Base-by-base conservation (phyloP, 2,329 filamentous ascomycete genomes). In the Mycosphaerella sp. region DNA sequence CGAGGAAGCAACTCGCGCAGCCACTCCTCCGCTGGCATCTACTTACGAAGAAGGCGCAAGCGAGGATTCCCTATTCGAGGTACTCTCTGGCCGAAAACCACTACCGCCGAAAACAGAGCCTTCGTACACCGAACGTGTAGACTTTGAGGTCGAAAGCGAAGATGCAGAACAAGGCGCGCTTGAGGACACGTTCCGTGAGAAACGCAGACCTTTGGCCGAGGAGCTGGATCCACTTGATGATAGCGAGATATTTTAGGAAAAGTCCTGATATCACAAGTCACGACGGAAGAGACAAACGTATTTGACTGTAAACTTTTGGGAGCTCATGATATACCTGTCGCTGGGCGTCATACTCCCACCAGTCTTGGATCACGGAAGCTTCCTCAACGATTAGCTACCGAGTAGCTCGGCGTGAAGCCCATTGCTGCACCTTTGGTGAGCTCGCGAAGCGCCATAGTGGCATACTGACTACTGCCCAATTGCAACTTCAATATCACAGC, bases 381-480 rank as follows among this genome's bases (percentile, higher is more conserved):
- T 38, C 6, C 12, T 50, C 31, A 50, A 8, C 48, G 48, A n/a
- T 60, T 60, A 6, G 52, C 50, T 7, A 54, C 76, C 74, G 65
- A 64, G 65, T 80, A 86, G 48, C 85, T 83, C 5, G 84, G 80
- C 69, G 82, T 81, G 63, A 79, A 86, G 6, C 77, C 76, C 4
- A 83, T 75, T 10, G 82, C 84, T 2, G 83, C 82, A 41, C 71
- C 72, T 65, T 83, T 86, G 77, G 89, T 90, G 58, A 95, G 71
- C 72, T 95, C 89, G 50, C 89, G 75, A 60, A 95, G 69, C 10
- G 87, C 86, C 77, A 95, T 88, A 0, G 89, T 95, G 0, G 89
- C 89, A 72, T 95, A 95, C 66, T 89, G 86, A 66, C 87, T 90
- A 46, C 84, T 83, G 1, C 83, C 86, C 29, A 95, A 77, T 67